These are phyloP conservation scores for Rubia tinctorum DNA, from an alignment of 305 asterid genomes.

Conservation along the genomic window DNA sequence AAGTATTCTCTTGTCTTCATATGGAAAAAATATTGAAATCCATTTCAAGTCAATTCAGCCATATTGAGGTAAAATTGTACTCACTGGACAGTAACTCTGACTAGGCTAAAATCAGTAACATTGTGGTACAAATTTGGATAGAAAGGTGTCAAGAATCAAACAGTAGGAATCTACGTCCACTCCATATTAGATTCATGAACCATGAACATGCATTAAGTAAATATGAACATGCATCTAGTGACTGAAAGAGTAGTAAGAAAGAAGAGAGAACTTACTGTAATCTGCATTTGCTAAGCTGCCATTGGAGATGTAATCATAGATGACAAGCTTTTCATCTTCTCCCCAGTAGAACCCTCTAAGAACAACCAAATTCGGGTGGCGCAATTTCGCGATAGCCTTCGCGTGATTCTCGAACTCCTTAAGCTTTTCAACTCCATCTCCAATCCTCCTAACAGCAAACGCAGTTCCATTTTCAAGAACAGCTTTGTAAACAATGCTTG, in stretches of 20 bases:
- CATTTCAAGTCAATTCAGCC: background rate
- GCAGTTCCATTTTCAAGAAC: constrained; percentile 66
- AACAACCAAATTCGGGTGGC: constrained; percentile 65
- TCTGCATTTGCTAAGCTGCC: constrained; percentile 86
- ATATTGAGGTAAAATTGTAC: background rate
- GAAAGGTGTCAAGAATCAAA: no score
- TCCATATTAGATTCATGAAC: no score
- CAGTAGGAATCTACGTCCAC: no score
- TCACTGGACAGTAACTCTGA: no score
- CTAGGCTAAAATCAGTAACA: no score
- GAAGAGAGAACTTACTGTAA: constrained; percentile 57
- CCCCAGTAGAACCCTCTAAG: constrained; percentile 87
- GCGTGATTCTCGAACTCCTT: constrained; percentile 67
- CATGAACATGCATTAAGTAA: background rate
- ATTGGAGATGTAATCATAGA: constrained; percentile 68
- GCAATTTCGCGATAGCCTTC: constrained; percentile 56
- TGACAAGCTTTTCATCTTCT: constrained; percentile 84
- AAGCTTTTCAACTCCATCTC: constrained; percentile 46
- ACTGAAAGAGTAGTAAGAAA: background rate
- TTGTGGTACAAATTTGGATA: no score
- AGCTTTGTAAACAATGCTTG: constrained; percentile 71
- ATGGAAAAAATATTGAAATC: background rate
- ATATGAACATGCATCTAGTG: background rate
- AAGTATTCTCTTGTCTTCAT: constrained; percentile 5
- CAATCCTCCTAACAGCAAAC: constrained; percentile 86